Evolutionary conservation across 768 basidiomycete species (phyloP).

Genomic region (Trametes maxima): DNA sequence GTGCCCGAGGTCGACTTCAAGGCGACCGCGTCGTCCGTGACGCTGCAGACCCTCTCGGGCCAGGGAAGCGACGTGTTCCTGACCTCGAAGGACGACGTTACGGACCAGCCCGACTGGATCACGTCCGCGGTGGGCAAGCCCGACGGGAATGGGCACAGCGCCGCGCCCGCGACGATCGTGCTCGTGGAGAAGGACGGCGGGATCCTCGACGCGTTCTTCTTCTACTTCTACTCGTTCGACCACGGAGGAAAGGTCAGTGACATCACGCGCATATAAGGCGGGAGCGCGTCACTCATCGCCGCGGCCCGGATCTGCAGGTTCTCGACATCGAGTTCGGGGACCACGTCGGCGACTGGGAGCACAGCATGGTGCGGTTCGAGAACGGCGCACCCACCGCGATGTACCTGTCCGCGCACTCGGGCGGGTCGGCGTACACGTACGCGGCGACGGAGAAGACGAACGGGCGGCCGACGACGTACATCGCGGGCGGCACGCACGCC

Average conservation of each 20-base stretch:
- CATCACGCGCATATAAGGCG: neutral
- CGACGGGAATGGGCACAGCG: slow-evolving; percentile 28
- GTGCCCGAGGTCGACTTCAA: slow-evolving; percentile 24
- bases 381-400: slow-evolving; percentile 32
- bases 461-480: slow-evolving; percentile 32
- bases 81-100: slow-evolving; percentile 28
- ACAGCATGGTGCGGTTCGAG: slow-evolving; percentile 38
- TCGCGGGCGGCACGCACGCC: slow-evolving; percentile 33
- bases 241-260: slow-evolving; percentile 23
- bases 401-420: slow-evolving; percentile 36
- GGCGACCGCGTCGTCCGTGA: slow-evolving; percentile 20
- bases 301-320: slow-evolving; percentile 10
- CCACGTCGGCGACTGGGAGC: slow-evolving; percentile 41
- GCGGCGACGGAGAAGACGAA: slow-evolving; percentile 24
- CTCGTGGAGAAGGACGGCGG: slow-evolving; percentile 33
- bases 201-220: slow-evolving; percentile 37
- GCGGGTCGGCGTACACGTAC: slow-evolving; percentile 34
- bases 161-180: slow-evolving; percentile 34
- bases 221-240: slow-evolving; percentile 37
- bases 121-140: slow-evolving; percentile 25
- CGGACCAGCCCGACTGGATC: slow-evolving; percentile 24
- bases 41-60: slow-evolving; percentile 23
- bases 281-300: neutral
- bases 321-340: slow-evolving; percentile 32
- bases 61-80: slow-evolving; percentile 23